phyloP scores from a whole-genome alignment of 2,329 filamentous ascomycete genomes.

The Microsporum ferrugineum region DNA sequence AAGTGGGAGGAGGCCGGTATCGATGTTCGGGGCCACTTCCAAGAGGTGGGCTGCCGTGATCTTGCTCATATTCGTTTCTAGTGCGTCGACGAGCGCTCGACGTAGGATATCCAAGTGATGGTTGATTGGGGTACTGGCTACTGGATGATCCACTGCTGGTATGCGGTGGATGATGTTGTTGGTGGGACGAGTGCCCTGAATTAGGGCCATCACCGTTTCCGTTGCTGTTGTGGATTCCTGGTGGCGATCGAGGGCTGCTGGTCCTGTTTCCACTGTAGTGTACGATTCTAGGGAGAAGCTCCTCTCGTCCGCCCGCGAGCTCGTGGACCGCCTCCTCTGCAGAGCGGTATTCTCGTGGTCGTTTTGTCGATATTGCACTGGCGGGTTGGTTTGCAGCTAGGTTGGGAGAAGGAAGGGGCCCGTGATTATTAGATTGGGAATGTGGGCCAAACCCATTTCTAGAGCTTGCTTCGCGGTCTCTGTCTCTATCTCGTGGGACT shows the following conservation, averaged over 20 bases:
- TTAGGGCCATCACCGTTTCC: conserved; percentile 16
- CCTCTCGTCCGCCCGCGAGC: conserved; percentile 79
- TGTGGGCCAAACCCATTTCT: conserved; percentile 9
- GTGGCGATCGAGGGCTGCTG: conserved; percentile 53
- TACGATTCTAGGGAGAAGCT: conserved; percentile 82
- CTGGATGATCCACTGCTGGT: conserved; percentile 11
- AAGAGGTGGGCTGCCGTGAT: conserved; percentile 74
- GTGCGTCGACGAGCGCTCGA: conserved; percentile 53
- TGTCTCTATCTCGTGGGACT: conserved; percentile 31
- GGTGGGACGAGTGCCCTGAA: not conserved
- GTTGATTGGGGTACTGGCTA: conserved; percentile 15
- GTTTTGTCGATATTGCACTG: conserved; percentile 39
- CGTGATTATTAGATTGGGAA: conserved; percentile 37
- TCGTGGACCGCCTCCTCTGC: conserved; percentile 92
- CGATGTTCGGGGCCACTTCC: conserved; percentile 55
- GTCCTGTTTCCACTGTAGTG: conserved; percentile 93
- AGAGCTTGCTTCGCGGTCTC: conserved; percentile 3
- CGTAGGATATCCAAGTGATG: conserved; percentile 14
- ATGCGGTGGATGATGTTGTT: conserved; percentile 22
- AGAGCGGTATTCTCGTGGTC: conserved; percentile 80
- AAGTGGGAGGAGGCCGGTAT: conserved; percentile 28
- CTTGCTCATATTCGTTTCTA: conserved; percentile 79
- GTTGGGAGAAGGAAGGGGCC: conserved; percentile 65
- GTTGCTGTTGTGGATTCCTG: conserved; percentile 15
- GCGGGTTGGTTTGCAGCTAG: conserved; percentile 45